Percentiles rank a stretch among this genome's conserved stretches.
These are phyloP conservation scores for Sporothrix globosa DNA, from an alignment of 2,329 filamentous ascomycete species.

Conservation along the genomic window DNA sequence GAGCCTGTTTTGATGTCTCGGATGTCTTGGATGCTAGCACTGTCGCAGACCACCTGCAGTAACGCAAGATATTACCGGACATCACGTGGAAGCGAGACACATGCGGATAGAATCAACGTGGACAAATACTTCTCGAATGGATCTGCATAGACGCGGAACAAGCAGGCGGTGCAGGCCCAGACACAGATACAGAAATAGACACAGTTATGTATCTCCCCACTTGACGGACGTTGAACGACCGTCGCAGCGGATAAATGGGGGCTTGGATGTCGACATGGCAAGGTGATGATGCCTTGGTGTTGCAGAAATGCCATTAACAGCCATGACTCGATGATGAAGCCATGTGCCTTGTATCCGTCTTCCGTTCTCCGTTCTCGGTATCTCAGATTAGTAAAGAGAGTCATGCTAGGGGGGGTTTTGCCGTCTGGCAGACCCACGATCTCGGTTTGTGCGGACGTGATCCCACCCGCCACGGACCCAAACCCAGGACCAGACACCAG, in stretches of 20 bases:
- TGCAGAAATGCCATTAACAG: conserved; percentile 22
- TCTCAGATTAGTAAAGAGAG: background rate
- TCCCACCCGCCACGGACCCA: background rate
- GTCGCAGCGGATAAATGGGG: conserved; percentile 6
- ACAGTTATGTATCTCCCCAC: background rate
- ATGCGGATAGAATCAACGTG: background rate
- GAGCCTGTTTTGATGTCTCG: background rate
- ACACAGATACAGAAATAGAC: background rate
- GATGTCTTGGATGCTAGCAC: conserved; percentile 11
- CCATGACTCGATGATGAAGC: conserved; percentile 16
- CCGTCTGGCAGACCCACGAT: conserved; percentile 12
- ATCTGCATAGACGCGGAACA: conserved; percentile 11
- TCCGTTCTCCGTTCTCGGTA: conserved; percentile 3
- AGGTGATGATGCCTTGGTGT: background rate
- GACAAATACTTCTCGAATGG: background rate
- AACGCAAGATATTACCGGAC: background rate
- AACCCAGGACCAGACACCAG: background rate
- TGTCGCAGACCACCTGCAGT: conserved; percentile 18
- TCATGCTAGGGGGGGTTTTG: background rate
- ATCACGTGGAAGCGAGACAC: background rate
- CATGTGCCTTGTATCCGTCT: background rate
- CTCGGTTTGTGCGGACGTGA: conserved; percentile 12
- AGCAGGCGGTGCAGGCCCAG: background rate
- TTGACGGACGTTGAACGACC: background rate
- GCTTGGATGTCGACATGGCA: background rate